Evolutionary conservation across 2,329 filamentous ascomycete genomes (phyloP).

Genomic region (Hymenoscyphus infarciens): DNA sequence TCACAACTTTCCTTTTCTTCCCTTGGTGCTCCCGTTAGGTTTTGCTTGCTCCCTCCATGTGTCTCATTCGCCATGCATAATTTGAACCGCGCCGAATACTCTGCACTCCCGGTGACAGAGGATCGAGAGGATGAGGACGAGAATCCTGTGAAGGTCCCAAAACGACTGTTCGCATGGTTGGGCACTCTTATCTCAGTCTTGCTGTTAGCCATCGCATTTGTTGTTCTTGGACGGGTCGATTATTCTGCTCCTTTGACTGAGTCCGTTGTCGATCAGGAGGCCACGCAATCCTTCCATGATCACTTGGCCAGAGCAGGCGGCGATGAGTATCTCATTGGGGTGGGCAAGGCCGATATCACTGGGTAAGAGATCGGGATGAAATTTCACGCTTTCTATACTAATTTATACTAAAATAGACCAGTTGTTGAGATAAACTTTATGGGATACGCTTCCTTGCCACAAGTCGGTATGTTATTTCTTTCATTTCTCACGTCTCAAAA

Average conservation of each 20-base stretch:
- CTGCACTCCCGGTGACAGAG: slow-evolving; percentile 14
- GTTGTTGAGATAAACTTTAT: slow-evolving; percentile 91
- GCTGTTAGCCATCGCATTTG: not conserved
- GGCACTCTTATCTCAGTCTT: slow-evolving; percentile 9
- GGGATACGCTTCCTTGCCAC: slow-evolving; percentile 80
- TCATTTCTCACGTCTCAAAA: not conserved
- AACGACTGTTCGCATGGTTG: slow-evolving; percentile 9
- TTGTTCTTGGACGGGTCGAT: slow-evolving; percentile 1
- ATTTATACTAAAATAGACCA: slow-evolving; percentile 41
- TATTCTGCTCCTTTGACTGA: not conserved
- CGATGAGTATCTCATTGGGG: slow-evolving; percentile 57
- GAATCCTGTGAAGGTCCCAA: slow-evolving; percentile 5
- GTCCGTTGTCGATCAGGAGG: not conserved
- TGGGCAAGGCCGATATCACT: slow-evolving; percentile 70
- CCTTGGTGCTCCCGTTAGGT: slow-evolving; percentile 7
- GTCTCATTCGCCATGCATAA: slow-evolving; percentile 11
- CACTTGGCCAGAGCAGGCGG: slow-evolving; percentile 23
- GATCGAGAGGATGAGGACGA: slow-evolving; percentile 10
- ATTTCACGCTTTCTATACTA: not conserved
- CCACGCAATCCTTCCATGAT: slow-evolving; percentile 10
- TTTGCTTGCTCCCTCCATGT: slow-evolving; percentile 1
- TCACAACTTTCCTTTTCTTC: not conserved
- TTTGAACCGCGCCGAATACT: slow-evolving; percentile 15
- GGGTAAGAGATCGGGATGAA: slow-evolving; percentile 39
- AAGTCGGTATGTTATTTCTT: slow-evolving; percentile 49